A percentile compares a stretch with the other conserved stretches of the same genome.
Evolutionary conservation across 768 basidiomycete genomes (phyloP).

Genomic region (Lactarius vividus): DNA sequence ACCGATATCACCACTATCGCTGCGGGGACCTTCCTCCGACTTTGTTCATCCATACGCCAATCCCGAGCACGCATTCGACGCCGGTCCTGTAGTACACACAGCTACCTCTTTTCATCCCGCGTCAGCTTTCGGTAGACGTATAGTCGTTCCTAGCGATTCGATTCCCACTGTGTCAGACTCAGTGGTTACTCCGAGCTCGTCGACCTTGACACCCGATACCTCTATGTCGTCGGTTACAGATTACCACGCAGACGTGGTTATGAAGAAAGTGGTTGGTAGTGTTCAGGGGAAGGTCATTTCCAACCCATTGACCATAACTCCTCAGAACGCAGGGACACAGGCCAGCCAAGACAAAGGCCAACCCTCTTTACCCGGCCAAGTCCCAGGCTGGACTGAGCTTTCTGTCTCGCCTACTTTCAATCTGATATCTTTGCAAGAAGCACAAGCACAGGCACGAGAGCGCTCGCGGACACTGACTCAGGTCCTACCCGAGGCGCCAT

Average conservation of each 20-base stretch:
- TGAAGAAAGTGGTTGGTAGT: constrained; percentile 18
- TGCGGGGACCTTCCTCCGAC: constrained; percentile 29
- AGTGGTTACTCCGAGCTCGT: constrained; percentile 33
- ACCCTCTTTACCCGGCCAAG: constrained; percentile 26
- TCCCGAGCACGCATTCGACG: constrained; percentile 57
- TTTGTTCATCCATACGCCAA: constrained; percentile 78
- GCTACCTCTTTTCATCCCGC: constrained; percentile 37
- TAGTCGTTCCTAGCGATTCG: constrained; percentile 23
- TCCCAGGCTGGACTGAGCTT: constrained; percentile 49
- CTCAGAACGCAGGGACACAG: constrained; percentile 14
- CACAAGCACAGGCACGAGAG: constrained; percentile 58
- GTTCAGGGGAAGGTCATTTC: constrained; percentile 27
- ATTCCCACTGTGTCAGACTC: constrained; percentile 33
- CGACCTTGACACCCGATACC: constrained; percentile 30
- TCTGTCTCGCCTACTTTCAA: constrained; percentile 50
- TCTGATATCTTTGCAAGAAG: constrained; percentile 76
- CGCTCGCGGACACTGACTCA: constrained; percentile 55
- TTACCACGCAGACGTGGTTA: constrained; percentile 16
- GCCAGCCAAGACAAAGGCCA: constrained; percentile 15
- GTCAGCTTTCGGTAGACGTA: constrained; percentile 30
- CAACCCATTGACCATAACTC: constrained; percentile 9
- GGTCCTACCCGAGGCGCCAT: constrained; percentile 32
- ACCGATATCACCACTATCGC: constrained; percentile 24
- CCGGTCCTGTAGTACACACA: constrained; percentile 7
- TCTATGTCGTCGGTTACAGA: constrained; percentile 26